These are phyloP conservation scores for Trichoderma atroviride DNA, from an alignment of 2,329 filamentous ascomycete genomes.

Conservation along the genomic window DNA sequence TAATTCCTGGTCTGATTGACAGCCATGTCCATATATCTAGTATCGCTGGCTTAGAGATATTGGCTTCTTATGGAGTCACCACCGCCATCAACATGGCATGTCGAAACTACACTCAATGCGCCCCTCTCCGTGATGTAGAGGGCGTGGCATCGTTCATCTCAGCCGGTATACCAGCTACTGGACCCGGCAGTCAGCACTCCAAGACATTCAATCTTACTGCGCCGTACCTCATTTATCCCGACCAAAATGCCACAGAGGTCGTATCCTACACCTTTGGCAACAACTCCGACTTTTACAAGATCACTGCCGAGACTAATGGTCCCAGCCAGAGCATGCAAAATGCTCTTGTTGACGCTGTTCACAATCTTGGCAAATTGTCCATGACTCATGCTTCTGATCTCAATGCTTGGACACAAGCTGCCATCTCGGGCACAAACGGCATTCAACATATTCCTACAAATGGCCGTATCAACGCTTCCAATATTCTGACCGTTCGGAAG, in stretches of 20 bases:
- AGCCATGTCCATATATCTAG: slow-evolving; percentile 16
- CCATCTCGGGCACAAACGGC: neutral
- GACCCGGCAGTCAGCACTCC: slow-evolving; percentile 19
- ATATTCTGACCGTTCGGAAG: neutral
- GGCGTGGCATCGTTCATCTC: slow-evolving; percentile 17
- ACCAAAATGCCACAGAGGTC: neutral
- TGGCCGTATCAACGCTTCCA: slow-evolving; percentile 6
- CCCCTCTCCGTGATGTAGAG: slow-evolving; percentile 4
- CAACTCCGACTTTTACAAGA: slow-evolving; percentile 21
- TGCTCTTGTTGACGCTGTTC: slow-evolving; percentile 8
- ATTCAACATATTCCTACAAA: slow-evolving; percentile 13
- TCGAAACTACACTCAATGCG: slow-evolving; percentile 14
- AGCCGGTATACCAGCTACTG: slow-evolving; percentile 4
- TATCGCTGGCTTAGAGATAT: neutral
- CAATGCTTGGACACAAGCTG: slow-evolving; percentile 11
- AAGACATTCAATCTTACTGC: slow-evolving; percentile 10
- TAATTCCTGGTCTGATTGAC: slow-evolving; percentile 12
- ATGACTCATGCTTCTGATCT: slow-evolving; percentile 13
- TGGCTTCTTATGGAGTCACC: slow-evolving; percentile 11
- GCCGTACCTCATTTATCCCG: slow-evolving; percentile 8
- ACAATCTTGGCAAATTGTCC: slow-evolving; percentile 11
- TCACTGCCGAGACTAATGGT: slow-evolving; percentile 9
- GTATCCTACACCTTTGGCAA: slow-evolving; percentile 17
- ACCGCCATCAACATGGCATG: slow-evolving; percentile 18
- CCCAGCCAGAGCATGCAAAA: slow-evolving; percentile 18